phyloP scores from a whole-genome alignment of 2,329 filamentous ascomycete genomes.

The Gnomoniopsis sp. region DNA sequence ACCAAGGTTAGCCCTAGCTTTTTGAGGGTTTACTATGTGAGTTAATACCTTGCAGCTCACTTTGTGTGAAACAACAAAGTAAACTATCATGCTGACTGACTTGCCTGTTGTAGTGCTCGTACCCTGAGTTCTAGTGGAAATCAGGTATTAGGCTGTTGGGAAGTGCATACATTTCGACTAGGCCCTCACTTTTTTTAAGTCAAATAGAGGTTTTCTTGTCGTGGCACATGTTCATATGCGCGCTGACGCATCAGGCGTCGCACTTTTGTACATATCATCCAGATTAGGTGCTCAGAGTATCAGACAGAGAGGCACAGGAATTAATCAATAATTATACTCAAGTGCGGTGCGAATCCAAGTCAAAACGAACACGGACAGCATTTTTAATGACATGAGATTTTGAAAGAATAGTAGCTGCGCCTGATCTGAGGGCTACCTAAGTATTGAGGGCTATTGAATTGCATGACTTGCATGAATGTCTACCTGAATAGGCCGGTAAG shows the following conservation, averaged over 20 bases:
- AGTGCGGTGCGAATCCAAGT: too few species aligned
- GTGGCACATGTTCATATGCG: neutral
- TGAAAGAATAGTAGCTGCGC: too few species aligned
- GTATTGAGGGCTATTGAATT: too few species aligned
- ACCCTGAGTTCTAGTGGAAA: neutral
- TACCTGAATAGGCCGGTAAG: too few species aligned
- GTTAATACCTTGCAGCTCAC: neutral
- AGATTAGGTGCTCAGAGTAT: too few species aligned
- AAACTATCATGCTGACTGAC: neutral
- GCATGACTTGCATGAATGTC: too few species aligned
- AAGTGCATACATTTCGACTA: neutral
- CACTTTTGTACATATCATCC: too few species aligned
- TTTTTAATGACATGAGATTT: too few species aligned
- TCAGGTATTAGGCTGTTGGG: neutral
- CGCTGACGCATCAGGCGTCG: neutral
- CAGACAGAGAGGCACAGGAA: too few species aligned
- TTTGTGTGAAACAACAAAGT: neutral
- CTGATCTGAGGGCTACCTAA: too few species aligned
- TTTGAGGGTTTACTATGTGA: slow-evolving; percentile 12
- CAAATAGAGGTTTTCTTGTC: neutral
- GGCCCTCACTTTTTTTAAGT: neutral
- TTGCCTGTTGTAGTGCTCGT: neutral
- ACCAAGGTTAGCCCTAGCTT: slow-evolving; percentile 9
- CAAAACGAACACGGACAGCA: too few species aligned
- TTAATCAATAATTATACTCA: too few species aligned